Conservation (phyloP, 345 rosid species). For the Populus davidiana region DNA sequence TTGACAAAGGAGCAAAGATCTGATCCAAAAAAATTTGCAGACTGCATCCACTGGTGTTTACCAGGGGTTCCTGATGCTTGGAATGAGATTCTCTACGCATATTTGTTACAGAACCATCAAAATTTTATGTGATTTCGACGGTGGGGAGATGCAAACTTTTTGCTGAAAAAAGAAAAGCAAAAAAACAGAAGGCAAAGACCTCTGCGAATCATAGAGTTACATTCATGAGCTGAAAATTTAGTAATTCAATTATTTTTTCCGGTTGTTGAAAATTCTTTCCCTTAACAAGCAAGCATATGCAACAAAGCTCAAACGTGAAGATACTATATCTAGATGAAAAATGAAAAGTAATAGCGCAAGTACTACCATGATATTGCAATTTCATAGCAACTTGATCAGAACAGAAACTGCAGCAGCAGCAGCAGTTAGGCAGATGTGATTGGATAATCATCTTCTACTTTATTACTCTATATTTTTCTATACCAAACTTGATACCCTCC, state of each 20-base stretch:
- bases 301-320: not conserved
- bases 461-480: not conserved
- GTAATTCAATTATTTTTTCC: no score
- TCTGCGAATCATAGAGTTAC: not conserved
- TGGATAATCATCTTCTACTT: not conserved
- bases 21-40: slow-evolving; percentile 62
- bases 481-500: not conserved
- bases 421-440: not conserved
- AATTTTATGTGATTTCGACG: slow-evolving; percentile 19
- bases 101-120: slow-evolving; percentile 51
- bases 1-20: slow-evolving; percentile 66
- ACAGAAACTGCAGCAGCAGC: not conserved
- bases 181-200: no score
- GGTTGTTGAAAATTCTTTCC: not conserved
- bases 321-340: not conserved
- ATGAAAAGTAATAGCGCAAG: not conserved
- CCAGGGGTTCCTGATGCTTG: slow-evolving; percentile 92
- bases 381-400: not conserved
- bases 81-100: slow-evolving; percentile 80
- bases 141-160: not conserved
- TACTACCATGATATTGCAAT: not conserved
- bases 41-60: slow-evolving; percentile 95
- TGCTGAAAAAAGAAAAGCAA: not conserved
- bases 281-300: not conserved
- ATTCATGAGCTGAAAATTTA: not conserved